phyloP scores from a whole-genome alignment of 805 yeast genomes.

The Candida nanaspora region DNA sequence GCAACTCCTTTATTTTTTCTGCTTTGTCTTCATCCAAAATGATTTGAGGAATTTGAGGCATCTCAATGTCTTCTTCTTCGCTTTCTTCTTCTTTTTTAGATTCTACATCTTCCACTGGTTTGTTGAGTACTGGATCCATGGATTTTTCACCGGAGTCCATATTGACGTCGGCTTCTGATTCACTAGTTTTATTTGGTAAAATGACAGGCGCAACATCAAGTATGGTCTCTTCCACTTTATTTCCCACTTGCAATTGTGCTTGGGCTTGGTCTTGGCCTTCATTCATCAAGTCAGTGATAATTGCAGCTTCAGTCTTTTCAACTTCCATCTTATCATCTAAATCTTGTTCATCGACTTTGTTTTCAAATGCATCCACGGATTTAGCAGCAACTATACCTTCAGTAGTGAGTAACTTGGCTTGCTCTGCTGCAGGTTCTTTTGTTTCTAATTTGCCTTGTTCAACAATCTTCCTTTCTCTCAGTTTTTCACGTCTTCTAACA shows the following conservation, averaged over 20 bases:
- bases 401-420: neutral
- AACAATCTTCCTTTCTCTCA: constrained; percentile 39
- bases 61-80: constrained; percentile 15
- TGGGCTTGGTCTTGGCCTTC: constrained; percentile 10
- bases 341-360: constrained; percentile 2
- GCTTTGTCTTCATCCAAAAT: constrained; percentile 27
- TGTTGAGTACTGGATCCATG: too few species aligned
- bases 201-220: constrained; percentile 10
- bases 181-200: constrained; percentile 2
- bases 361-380: neutral
- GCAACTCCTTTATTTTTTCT: constrained; percentile 18
- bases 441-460: constrained; percentile 15
- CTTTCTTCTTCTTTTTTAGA: constrained; percentile 6
- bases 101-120: constrained; percentile 7
- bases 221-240: constrained; percentile 1
- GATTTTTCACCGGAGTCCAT: too few species aligned
- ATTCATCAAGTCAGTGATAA: neutral
- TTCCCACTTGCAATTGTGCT: constrained; percentile 11
- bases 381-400: neutral
- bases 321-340: constrained; percentile 1
- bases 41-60: constrained; percentile 17
- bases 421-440: constrained; percentile 1
- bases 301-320: constrained; percentile 1
- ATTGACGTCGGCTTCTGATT: too few species aligned
- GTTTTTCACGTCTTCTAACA: constrained; percentile 57